phyloP scores from a whole-genome alignment of 2,329 filamentous ascomycete species.

The Botrytis byssoidea region DNA sequence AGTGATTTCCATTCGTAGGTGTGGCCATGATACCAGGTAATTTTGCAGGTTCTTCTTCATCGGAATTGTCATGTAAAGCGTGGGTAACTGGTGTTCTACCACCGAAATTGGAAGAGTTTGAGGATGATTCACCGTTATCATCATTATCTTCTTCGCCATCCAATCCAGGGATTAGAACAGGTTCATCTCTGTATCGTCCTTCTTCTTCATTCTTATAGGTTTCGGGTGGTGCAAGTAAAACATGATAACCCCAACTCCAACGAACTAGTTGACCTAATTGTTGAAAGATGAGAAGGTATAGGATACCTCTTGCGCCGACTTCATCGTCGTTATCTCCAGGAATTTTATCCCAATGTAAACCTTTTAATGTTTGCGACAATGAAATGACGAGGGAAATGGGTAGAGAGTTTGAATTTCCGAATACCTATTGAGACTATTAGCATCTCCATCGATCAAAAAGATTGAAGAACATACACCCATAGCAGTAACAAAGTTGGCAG shows the following conservation, averaged over 20 bases:
- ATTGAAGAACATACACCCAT: slow-evolving; percentile 68
- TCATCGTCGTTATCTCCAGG: slow-evolving; percentile 93
- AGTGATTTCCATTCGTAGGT: slow-evolving; percentile 31
- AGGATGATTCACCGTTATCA: slow-evolving; percentile 26
- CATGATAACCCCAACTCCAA: slow-evolving; percentile 98
- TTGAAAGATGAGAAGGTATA: slow-evolving; percentile 96
- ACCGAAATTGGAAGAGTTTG: slow-evolving; percentile 38
- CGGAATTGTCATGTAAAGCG: slow-evolving; percentile 40
- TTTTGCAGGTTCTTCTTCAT: slow-evolving; percentile 44
- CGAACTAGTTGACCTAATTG: slow-evolving; percentile 92
- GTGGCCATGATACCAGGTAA: slow-evolving; percentile 28
- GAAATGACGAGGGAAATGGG: slow-evolving; percentile 95
- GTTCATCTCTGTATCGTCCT: slow-evolving; percentile 57
- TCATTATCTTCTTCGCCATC: slow-evolving; percentile 39
- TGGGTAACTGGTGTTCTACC: slow-evolving; percentile 38
- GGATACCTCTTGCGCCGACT: slow-evolving; percentile 86
- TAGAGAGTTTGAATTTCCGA: slow-evolving; percentile 96
- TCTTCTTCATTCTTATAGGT: slow-evolving; percentile 60
- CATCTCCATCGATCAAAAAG: slow-evolving; percentile 1
- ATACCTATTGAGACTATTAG: slow-evolving; percentile 55
- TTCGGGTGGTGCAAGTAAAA: slow-evolving; percentile 82
- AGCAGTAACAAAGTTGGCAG: slow-evolving; percentile 90
- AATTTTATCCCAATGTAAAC: slow-evolving; percentile 89
- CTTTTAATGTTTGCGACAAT: slow-evolving; percentile 85
- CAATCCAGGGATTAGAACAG: slow-evolving; percentile 49